phyloP scores from a whole-genome alignment of 2,329 filamentous ascomycete genomes.

The Tolypocladium sp. region DNA sequence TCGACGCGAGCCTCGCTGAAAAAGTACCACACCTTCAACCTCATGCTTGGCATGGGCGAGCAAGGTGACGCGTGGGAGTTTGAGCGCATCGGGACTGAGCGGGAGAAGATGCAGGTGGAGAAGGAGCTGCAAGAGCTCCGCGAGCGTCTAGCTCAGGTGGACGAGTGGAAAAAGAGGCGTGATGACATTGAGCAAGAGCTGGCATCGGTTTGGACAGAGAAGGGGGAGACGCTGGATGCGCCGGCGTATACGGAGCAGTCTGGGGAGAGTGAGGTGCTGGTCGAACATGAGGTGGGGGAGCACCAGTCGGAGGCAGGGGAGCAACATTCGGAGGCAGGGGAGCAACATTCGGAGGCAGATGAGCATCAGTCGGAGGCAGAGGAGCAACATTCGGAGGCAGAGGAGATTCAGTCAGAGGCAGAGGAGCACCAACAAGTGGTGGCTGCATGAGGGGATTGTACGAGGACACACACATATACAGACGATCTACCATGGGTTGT shows the following conservation, averaged over 20 bases:
- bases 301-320: constrained; percentile 2
- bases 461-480: background rate
- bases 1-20: constrained; percentile 91
- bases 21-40: constrained; percentile 89
- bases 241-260: constrained; percentile 28
- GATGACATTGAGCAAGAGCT: constrained; percentile 80
- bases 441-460: background rate
- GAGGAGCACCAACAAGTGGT: background rate
- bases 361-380: constrained; percentile 6
- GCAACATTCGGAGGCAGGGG: constrained; percentile 5
- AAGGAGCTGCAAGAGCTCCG: constrained; percentile 80
- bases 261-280: constrained; percentile 2
- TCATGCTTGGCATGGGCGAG: constrained; percentile 73
- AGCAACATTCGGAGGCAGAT: constrained; percentile 6
- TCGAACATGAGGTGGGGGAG: background rate
- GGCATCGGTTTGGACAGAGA: constrained; percentile 50
- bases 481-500: background rate
- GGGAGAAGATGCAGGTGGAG: constrained; percentile 88
- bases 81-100: constrained; percentile 85
- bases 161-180: constrained; percentile 70
- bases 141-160: constrained; percentile 71
- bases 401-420: background rate
- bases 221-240: constrained; percentile 37
- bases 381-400: constrained; percentile 6
- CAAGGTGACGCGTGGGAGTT: constrained; percentile 85